Percentiles rank a stretch among this genome's conserved stretches.
These are phyloP conservation scores for Phytophthora syringae DNA, from an alignment of 352 stramenopile genomes.

Conservation along the genomic window DNA sequence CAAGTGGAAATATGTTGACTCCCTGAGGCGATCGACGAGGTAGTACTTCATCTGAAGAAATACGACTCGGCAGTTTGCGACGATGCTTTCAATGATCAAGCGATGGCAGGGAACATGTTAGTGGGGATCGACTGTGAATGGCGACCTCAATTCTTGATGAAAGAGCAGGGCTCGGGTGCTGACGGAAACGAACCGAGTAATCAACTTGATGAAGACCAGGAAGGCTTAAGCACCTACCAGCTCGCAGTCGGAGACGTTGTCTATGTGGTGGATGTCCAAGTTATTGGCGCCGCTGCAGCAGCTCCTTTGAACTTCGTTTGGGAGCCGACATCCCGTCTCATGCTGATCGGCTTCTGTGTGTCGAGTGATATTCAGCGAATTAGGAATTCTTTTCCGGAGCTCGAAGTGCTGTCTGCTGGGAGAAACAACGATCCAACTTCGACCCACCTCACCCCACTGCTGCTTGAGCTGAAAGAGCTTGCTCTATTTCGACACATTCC, in stretches of 20 bases:
- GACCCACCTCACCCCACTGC: conserved; percentile 10
- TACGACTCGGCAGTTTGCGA: conserved; percentile 7
- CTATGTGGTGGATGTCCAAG: conserved; percentile 68
- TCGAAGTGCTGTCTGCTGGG: conserved; percentile 18
- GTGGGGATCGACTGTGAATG: conserved; percentile 75
- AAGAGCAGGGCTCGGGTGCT: conserved; percentile 1
- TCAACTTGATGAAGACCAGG: conserved; percentile 19
- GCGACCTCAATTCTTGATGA: conserved; percentile 54
- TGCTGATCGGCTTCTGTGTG: conserved; percentile 65
- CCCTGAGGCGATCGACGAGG: conserved; percentile 22
- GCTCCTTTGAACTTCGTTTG: conserved; percentile 50
- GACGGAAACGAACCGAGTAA: background rate
- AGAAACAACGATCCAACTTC: background rate
- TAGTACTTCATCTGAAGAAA: conserved; percentile 32
- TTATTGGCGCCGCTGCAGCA: conserved; percentile 43
- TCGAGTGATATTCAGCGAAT: conserved; percentile 58
- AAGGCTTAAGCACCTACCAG: conserved; percentile 61
- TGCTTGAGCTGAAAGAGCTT: conserved; percentile 65
- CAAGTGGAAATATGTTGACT: conserved; percentile 47
- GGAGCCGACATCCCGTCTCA: conserved; percentile 35
- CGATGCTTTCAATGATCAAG: conserved; percentile 4
- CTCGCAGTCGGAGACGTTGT: conserved; percentile 47
- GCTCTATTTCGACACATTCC: conserved; percentile 56
- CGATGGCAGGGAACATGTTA: conserved; percentile 28
- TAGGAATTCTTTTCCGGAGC: conserved; percentile 52